phyloP scores from a whole-genome alignment of 2,329 filamentous ascomycete genomes.

The Monosporascus sp. region DNA sequence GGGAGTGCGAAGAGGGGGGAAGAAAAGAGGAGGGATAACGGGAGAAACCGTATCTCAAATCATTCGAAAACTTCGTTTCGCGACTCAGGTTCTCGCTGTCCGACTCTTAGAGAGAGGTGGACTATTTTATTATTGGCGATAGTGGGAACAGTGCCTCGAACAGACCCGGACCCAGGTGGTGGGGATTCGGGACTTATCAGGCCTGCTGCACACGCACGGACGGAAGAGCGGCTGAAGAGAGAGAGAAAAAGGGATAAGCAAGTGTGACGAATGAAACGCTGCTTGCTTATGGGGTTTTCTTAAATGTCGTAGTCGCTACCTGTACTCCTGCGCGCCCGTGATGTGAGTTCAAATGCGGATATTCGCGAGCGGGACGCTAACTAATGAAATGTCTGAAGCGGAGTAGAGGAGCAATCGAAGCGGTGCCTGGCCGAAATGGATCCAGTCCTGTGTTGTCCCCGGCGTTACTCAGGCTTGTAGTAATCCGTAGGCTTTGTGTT shows the following conservation, averaged over 20 bases:
- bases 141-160: not conserved
- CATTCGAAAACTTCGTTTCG: constrained; percentile 18
- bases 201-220: not conserved
- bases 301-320: not conserved
- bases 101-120: constrained; percentile 1
- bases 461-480: not conserved
- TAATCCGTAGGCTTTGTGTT: not conserved
- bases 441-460: not conserved
- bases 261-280: not conserved
- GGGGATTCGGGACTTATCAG: not conserved
- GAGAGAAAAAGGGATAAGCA: not conserved
- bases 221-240: not conserved
- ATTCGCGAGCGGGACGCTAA: not conserved
- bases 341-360: not conserved
- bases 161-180: not conserved
- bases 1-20: constrained; percentile 3
- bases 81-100: constrained; percentile 1
- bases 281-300: not conserved
- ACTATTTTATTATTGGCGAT: not conserved
- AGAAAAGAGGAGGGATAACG: constrained; percentile 5
- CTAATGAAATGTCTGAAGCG: not conserved
- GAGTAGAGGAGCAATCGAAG: not conserved
- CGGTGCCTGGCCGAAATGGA: not conserved
- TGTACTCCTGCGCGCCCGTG: not conserved
- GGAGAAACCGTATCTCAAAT: constrained; percentile 17